These are phyloP conservation scores for Colletotrichum nymphaeae DNA, from an alignment of 2,329 filamentous ascomycete genomes.

Conservation along the genomic window DNA sequence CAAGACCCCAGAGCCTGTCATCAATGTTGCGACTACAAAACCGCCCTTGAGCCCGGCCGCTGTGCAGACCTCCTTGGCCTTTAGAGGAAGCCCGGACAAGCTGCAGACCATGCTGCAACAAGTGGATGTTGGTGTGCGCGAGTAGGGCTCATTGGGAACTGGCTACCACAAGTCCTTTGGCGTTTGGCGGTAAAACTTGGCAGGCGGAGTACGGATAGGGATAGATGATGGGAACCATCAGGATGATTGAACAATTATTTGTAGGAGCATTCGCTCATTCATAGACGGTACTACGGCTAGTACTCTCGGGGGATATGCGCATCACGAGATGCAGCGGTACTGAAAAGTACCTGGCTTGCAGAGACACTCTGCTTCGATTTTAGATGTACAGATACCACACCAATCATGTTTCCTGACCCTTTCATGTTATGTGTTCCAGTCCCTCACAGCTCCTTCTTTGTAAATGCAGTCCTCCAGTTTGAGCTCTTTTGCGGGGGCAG, in stretches of 20 bases:
- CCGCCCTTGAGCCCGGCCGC: conserved; percentile 45
- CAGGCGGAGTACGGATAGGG: conserved; percentile 30
- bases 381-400: conserved; percentile 35
- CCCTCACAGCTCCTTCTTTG: conserved; percentile 19
- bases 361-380: conserved; percentile 28
- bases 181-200: conserved; percentile 25
- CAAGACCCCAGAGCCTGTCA: conserved; percentile 33
- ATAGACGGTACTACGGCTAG: conserved; percentile 23
- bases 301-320: not conserved
- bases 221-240: conserved; percentile 23
- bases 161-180: conserved; percentile 10
- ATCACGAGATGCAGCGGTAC: conserved; percentile 19
- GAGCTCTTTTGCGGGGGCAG: conserved; percentile 59
- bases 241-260: not conserved
- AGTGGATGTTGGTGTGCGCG: conserved; percentile 45
- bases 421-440: not conserved
- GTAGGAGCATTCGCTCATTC: conserved; percentile 20
- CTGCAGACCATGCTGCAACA: conserved; percentile 47
- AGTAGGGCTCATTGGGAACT: conserved; percentile 37
- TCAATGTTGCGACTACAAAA: conserved; percentile 32
- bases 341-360: conserved; percentile 21
- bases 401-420: conserved; percentile 13
- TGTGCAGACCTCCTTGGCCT: conserved; percentile 62
- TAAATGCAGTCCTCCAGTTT: conserved; percentile 21
- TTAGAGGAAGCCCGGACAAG: conserved; percentile 73